phyloP scores from a whole-genome alignment of 129 eudicot genomes.

The sunflower (Helianthus annuus) region HanXRQr2.0-SUNRISE NC_035446.2:141080243-141080742 shows the following conservation, averaged over 20 bases:
- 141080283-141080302: too few species aligned
- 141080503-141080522: constrained; percentile 22
- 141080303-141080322: too few species aligned
- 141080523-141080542: constrained; percentile 15
- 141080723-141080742: constrained; percentile 35
- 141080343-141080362: too few species aligned
- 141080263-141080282: too few species aligned
- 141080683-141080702: constrained; percentile 34
- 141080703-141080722: constrained; percentile 33
- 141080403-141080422: constrained; percentile 17
- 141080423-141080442: background rate
- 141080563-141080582: constrained; percentile 28
- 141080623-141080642: constrained; percentile 31
- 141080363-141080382: background rate
- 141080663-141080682: constrained; percentile 24
- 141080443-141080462: constrained; percentile 13
- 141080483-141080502: constrained; percentile 25
- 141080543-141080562: background rate
- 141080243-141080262: too few species aligned
- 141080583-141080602: constrained; percentile 25
- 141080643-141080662: constrained; percentile 39
- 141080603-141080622: constrained; percentile 35
- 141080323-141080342: too few species aligned
- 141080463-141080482: constrained; percentile 14
- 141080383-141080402: constrained; percentile 9